Base-by-base conservation (phyloP, 2,329 filamentous ascomycete species). In the Fusarium sp. region DNA sequence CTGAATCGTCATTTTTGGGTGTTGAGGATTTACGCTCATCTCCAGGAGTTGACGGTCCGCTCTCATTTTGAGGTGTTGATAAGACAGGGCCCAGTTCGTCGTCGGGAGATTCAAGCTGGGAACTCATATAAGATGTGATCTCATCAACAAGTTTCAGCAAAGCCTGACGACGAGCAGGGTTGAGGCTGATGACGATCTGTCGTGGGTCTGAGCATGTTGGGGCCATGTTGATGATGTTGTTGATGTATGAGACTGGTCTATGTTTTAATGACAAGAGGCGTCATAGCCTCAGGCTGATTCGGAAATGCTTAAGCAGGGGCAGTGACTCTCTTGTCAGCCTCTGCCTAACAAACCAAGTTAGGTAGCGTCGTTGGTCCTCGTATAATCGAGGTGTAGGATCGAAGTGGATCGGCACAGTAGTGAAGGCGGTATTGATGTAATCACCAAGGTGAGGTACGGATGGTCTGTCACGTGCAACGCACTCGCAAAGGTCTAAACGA, bases 131-230 rank as follows among this genome's bases (percentile, higher is more conserved):
- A n/a, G 72, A 70, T n/a, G 77, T 79, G 69, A 86, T 83, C 35
- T 85, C 80, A 42, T 77, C 73, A 24, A 84, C 75, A 19, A 88
- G 80, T 43, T 74, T 74, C 53, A 83, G 80, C 29, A 86, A 78
- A 3, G 80, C 83, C 60, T 78, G 79, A 42, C 85, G 82, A 40
- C 80, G 78, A 26, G 81, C 79, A 26, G 78, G 77, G 63, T 86
- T 83, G 36, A 88, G 77, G 25, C 83, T 78, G 49, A 87, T 80
- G 73, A 84, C 79, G 50, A 86, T 73, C 65, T 84, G 83, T 56
- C 83, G 80, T 44, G 84, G 84, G 61, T 86, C 84, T 32, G 77
- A 79, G 52, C 80, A 83, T 46, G 83, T 76, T 48, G 84, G 84
- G 54, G 84, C 82, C 84, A 86, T 85, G 53, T 12, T 70, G 64